These are phyloP conservation scores for Polytrichum commune DNA, from an alignment of 225 moss, liverwort and hornwort genomes.

Conservation along the genomic window DNA sequence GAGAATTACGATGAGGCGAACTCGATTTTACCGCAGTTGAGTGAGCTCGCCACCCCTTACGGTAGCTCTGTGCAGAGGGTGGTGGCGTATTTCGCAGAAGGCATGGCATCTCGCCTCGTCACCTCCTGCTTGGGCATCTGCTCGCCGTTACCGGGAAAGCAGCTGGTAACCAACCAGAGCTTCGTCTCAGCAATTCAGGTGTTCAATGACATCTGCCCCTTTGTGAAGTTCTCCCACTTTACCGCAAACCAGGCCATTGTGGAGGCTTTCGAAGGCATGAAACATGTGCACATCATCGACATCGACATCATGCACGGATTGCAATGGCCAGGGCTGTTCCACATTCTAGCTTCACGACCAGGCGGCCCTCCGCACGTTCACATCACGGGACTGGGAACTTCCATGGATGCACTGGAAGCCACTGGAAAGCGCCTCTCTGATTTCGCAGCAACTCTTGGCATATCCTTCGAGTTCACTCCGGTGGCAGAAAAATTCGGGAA, in stretches of 20 bases:
- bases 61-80: conserved; percentile 77
- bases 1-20: conserved; percentile 79
- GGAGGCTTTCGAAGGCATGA: conserved; percentile 77
- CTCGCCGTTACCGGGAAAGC: conserved; percentile 53
- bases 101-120: conserved; percentile 68
- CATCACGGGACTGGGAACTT: conserved; percentile 69
- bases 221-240: conserved; percentile 82
- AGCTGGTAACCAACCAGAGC: conserved; percentile 49
- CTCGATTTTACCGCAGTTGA: conserved; percentile 69
- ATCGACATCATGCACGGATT: conserved; percentile 88
- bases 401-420: conserved; percentile 55
- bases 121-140: conserved; percentile 67
- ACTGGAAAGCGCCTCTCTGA: conserved; percentile 68
- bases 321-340: conserved; percentile 81
- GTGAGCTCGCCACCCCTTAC: conserved; percentile 74
- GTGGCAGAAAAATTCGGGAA: conserved; percentile 64
- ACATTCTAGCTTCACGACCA: conserved; percentile 61
- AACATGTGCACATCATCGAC: conserved; percentile 70
- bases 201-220: conserved; percentile 79
- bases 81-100: conserved; percentile 84
- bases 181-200: conserved; percentile 76
- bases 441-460: conserved; percentile 56
- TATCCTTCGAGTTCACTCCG: conserved; percentile 64
- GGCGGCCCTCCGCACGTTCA: conserved; percentile 69
- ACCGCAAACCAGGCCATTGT: conserved; percentile 78